Conservation (phyloP, 2,329 filamentous ascomycete genomes). For the Pseudogymnoascus destructans region DNA sequence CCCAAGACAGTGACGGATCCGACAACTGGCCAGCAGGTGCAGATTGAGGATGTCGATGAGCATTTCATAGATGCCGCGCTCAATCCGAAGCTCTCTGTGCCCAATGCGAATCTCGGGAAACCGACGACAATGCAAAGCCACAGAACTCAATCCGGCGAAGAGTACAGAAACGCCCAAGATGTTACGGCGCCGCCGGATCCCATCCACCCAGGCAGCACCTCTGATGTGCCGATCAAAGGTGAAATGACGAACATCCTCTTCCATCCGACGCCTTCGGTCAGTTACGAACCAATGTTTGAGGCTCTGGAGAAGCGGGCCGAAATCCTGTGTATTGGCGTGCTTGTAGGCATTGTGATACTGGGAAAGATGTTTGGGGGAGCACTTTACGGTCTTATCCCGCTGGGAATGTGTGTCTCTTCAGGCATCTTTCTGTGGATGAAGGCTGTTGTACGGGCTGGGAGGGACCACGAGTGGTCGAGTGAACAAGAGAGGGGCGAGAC, state of each 20-base stretch:
- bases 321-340: conserved; percentile 55
- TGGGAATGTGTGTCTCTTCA: conserved; percentile 58
- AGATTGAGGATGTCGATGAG: conserved; percentile 69
- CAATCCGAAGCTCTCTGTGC: conserved; percentile 66
- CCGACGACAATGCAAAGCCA: conserved; percentile 60
- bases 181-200: conserved; percentile 84
- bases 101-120: conserved; percentile 78
- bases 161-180: conserved; percentile 79
- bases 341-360: conserved; percentile 59
- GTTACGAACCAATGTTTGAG: conserved; percentile 78
- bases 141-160: conserved; percentile 55
- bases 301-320: conserved; percentile 63
- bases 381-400: conserved; percentile 61
- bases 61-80: conserved; percentile 57
- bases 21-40: conserved; percentile 71
- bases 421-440: conserved; percentile 85
- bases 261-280: conserved; percentile 81
- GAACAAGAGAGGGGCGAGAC: conserved; percentile 76
- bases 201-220: conserved; percentile 66
- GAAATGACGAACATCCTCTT: conserved; percentile 96
- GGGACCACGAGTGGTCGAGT: conserved; percentile 76
- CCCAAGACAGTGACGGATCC: conserved; percentile 66
- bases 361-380: conserved; percentile 70
- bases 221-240: conserved; percentile 87
- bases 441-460: conserved; percentile 68